Evolutionary conservation across 257 asterid genomes (phyloP).

Genomic region (Capsicum pubescens): DNA sequence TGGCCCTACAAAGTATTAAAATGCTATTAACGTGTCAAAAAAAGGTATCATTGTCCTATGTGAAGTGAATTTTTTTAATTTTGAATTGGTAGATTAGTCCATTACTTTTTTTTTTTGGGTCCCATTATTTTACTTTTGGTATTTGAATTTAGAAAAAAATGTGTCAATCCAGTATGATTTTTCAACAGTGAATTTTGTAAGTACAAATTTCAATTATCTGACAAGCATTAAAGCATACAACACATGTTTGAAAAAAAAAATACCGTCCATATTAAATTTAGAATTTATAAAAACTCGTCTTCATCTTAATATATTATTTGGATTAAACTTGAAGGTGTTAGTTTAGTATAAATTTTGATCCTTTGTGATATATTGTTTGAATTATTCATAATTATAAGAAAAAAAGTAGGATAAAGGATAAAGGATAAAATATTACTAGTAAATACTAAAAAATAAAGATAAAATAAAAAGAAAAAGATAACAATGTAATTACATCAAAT

Average conservation of each 20-base stretch:
- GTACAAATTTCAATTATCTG: not conserved
- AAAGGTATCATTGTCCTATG: not conserved
- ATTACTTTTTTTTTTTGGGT: not conserved
- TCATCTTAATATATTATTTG: not conserved
- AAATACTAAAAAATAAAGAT: no score
- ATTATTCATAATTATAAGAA: no score
- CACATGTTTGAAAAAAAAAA: not conserved
- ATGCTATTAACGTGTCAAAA: no score
- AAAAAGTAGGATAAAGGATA: no score
- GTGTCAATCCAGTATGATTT: not conserved
- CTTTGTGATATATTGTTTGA: no score
- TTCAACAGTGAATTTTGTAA: not conserved
- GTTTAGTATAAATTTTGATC: no score
- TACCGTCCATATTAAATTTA: not conserved
- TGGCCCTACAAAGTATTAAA: not conserved
- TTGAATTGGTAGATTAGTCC: not conserved
- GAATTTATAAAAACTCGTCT: fast-evolving
- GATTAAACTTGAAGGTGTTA: no score
- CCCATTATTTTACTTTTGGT: not conserved
- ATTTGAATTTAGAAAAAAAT: not conserved
- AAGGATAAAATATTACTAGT: no score
- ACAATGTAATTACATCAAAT: no score
- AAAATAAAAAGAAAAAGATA: no score
- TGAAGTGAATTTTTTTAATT: not conserved
- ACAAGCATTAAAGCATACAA: not conserved